Evolutionary conservation across 2,329 filamentous ascomycete genomes (phyloP).

Genomic region (Ophiostoma piceae): DNA sequence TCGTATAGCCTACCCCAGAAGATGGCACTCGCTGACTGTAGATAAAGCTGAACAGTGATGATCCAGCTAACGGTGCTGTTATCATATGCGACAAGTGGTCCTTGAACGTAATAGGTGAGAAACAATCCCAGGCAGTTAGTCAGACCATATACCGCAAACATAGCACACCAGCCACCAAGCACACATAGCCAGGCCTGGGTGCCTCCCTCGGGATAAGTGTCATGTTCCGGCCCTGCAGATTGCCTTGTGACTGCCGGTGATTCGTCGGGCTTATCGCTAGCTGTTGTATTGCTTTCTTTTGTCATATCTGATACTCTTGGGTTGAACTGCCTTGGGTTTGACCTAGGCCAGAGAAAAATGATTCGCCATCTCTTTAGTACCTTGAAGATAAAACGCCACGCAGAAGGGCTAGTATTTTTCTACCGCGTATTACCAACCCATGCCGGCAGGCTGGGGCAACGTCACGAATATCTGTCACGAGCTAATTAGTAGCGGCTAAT

Average conservation of each 20-base stretch:
- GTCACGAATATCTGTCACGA: too few species aligned
- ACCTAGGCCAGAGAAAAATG: neutral
- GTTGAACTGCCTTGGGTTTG: neutral
- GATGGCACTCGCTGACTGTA: slow-evolving; percentile 6
- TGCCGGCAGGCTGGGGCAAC: too few species aligned
- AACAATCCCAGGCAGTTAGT: slow-evolving; percentile 5
- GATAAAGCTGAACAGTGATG: neutral
- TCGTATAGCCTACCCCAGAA: slow-evolving; percentile 2
- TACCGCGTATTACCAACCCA: neutral
- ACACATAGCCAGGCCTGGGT: neutral
- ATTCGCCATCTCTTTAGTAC: neutral
- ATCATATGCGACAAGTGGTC: neutral
- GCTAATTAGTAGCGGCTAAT: too few species aligned
- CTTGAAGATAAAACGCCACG: neutral
- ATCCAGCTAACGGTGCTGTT: neutral
- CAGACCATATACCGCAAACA: slow-evolving; percentile 10
- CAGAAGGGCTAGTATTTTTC: neutral
- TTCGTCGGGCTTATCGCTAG: neutral
- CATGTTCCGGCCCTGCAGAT: neutral
- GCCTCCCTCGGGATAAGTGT: slow-evolving; percentile 3
- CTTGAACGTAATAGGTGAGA: slow-evolving; percentile 4
- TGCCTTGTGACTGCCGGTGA: too few species aligned
- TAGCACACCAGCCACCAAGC: slow-evolving; percentile 7
- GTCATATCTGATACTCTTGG: neutral
- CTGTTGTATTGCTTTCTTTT: neutral